phyloP scores from a whole-genome alignment of 768 basidiomycete genomes.

The Rubroboletus pulcherrimus region DNA sequence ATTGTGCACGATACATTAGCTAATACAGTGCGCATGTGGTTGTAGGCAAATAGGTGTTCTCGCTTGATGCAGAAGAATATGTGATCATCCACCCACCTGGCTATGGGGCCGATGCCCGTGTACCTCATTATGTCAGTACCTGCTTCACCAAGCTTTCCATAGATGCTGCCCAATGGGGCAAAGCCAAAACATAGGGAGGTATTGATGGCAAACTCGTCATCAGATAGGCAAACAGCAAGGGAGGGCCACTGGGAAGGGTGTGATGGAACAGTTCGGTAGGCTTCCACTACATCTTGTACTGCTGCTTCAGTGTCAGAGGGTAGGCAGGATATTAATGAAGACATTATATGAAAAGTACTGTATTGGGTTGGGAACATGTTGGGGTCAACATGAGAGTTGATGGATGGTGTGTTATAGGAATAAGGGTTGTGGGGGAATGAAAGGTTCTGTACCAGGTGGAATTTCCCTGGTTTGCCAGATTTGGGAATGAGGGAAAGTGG shows the following conservation, averaged over 20 bases:
- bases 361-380: neutral
- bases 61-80: no score
- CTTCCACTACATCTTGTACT: neutral
- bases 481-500: neutral
- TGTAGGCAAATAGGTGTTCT: no score
- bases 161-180: neutral
- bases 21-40: no score
- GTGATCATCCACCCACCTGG: neutral
- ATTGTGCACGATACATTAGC: no score
- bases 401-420: no score
- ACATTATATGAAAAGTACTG: neutral
- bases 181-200: neutral
- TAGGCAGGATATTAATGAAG: accelerated
- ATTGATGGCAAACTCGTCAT: neutral
- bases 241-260: neutral
- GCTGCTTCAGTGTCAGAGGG: neutral
- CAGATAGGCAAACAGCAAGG: accelerated
- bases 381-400: accelerated
- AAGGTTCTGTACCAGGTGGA: neutral
- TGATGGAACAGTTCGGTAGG: neutral
- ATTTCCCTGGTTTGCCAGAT: neutral
- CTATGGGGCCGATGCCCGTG: neutral
- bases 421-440: neutral
- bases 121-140: neutral
- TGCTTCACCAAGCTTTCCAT: neutral